phyloP scores from a whole-genome alignment of 148 eudicot genomes.

The Rhododendron kiyosumense region DNA sequence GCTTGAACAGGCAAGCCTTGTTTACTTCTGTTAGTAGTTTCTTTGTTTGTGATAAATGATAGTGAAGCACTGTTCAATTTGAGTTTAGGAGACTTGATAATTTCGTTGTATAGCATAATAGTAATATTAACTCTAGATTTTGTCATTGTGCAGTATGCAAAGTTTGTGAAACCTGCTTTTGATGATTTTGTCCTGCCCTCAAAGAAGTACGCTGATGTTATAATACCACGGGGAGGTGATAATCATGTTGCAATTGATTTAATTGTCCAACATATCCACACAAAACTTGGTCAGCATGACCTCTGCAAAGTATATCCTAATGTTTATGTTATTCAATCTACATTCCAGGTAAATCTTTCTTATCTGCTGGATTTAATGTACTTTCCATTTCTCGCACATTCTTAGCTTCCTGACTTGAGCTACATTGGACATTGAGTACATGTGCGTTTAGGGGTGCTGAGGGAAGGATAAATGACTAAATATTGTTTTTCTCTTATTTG shows the following conservation, averaged over 20 bases:
- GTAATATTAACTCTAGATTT: background rate
- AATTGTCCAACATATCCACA: slow-evolving; percentile 86
- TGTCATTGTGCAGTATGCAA: slow-evolving; percentile 69
- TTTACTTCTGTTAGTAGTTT: slow-evolving; percentile 5
- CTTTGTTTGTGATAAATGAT: background rate
- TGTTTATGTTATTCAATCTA: slow-evolving; percentile 84
- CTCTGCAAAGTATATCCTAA: slow-evolving; percentile 89
- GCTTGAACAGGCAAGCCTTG: slow-evolving; percentile 78
- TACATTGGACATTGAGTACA: background rate
- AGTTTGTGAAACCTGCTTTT: slow-evolving; percentile 97
- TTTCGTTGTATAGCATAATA: background rate
- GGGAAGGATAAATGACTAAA: background rate
- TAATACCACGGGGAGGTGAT: slow-evolving; percentile 96
- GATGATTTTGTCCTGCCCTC: slow-evolving; percentile 95
- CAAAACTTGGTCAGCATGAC: slow-evolving; percentile 95
- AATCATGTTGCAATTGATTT: slow-evolving; percentile 95
- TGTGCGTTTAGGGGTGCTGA: background rate
- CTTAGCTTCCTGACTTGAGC: background rate
- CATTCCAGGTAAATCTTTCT: slow-evolving; percentile 68
- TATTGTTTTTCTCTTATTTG: background rate
- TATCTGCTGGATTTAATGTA: background rate
- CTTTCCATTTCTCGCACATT: background rate
- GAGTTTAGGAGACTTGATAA: background rate
- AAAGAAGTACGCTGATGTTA: slow-evolving; percentile 95
- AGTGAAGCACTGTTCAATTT: background rate